Percentiles rank a stretch among this genome's conserved stretches.
Evolutionary conservation across 805 yeast species (phyloP).

Genomic region (Pichia manshurica): DNA sequence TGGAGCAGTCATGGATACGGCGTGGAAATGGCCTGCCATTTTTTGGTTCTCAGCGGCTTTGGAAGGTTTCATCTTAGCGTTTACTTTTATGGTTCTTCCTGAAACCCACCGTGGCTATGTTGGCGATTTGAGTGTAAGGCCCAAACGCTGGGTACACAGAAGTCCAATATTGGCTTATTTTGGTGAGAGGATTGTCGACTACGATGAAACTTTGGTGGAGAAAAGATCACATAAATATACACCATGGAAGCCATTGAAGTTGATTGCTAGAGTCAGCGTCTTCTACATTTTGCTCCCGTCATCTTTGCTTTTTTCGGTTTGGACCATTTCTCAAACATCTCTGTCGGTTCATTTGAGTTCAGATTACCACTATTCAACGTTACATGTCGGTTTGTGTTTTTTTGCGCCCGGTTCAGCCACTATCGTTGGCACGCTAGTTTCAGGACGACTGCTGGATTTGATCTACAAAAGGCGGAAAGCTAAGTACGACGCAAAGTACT

Average conservation of each 20-base stretch:
- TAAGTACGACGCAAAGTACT: constrained; percentile 26
- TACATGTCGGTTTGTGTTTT: constrained; percentile 64
- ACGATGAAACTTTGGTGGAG: constrained; percentile 18
- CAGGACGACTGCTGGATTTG: constrained; percentile 55
- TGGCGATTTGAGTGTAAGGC: constrained; percentile 67
- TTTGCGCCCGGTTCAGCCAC: constrained; percentile 71
- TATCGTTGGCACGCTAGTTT: constrained; percentile 48
- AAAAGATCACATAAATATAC: constrained; percentile 20
- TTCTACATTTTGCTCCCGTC: constrained; percentile 44
- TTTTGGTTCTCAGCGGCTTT: constrained; percentile 71
- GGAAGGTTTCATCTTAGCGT: constrained; percentile 40
- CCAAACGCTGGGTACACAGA: constrained; percentile 36
- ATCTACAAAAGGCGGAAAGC: constrained; percentile 36
- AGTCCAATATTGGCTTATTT: constrained; percentile 39
- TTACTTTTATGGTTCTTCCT: constrained; percentile 45
- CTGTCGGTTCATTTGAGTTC: constrained; percentile 49
- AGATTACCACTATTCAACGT: constrained; percentile 45
- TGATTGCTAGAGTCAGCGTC: constrained; percentile 27
- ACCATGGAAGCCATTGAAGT: constrained; percentile 22
- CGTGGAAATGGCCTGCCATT: constrained; percentile 68
- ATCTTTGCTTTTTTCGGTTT: constrained; percentile 58
- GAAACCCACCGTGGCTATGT: constrained; percentile 70
- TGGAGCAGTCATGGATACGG: constrained; percentile 47
- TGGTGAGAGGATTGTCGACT: constrained; percentile 30
- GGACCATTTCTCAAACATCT: constrained; percentile 67